Evolutionary conservation across 306 rosid species (phyloP).

Genomic region (Fragaria ananassa): DNA sequence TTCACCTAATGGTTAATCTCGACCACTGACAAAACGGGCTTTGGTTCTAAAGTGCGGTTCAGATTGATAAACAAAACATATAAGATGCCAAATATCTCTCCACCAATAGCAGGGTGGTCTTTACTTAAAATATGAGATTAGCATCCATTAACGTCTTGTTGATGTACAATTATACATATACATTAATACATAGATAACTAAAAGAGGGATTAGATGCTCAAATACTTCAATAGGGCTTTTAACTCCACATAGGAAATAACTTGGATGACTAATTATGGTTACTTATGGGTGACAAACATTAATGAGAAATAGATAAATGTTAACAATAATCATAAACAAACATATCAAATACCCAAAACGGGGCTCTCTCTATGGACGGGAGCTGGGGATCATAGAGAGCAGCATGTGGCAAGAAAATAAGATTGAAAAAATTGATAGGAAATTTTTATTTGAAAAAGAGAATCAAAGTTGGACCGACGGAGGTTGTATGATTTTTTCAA

Average conservation of each 20-base stretch:
- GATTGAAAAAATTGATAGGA: background rate
- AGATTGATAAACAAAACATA: background rate
- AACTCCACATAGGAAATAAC: too few species aligned
- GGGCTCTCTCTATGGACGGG: background rate
- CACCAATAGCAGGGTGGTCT: background rate
- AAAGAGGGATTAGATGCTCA: background rate
- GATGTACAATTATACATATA: too few species aligned
- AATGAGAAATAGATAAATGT: too few species aligned
- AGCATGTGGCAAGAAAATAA: background rate
- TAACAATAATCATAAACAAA: too few species aligned
- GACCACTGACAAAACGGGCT: background rate
- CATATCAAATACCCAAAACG: too few species aligned
- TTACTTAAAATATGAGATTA: background rate
- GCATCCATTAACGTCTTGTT: background rate
- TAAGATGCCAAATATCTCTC: background rate
- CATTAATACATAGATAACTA: background rate
- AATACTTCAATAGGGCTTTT: background rate
- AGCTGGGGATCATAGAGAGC: background rate
- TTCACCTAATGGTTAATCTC: background rate
- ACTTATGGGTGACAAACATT: too few species aligned
- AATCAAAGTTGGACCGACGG: too few species aligned
- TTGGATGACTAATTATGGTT: too few species aligned
- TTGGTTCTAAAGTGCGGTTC: background rate
- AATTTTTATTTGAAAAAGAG: background rate
- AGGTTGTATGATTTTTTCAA: too few species aligned